Evolutionary conservation across 176 grass and related monocot genomes (phyloP), one percentile per base, ranked within the genome.

Genomic region (Bonia amplexicaulis): DNA sequence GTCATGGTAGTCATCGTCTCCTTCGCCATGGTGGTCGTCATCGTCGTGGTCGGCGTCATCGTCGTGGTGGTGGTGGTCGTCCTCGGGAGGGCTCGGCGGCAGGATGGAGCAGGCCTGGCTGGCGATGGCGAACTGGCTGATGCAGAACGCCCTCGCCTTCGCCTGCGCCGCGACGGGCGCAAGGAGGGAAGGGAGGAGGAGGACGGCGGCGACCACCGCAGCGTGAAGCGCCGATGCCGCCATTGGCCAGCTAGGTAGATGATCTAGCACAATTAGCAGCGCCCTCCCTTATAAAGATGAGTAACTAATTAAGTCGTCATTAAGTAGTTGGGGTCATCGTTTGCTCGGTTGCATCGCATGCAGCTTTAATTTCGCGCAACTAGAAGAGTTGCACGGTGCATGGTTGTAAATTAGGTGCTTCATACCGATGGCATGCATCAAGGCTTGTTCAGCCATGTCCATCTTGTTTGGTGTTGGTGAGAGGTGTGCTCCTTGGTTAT

Each of bases 61-160:
- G 2, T 64, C 37, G 10, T 84, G 15, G 47, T 71, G 20, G 44
- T 83, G 12, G 57, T 83, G 52, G n/a, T 92, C 84, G 67, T 86
- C 82, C 54, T 90, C 88, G 27, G 66, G 80, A 0, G 64, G 71
- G 11, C 78, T 87, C 22, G 85, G 94, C 7, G 87, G 88, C 16
- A 97, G 70, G 73, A 94, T 81, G 46, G 89, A 82, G 31, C 94
- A 97, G 0, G 94, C 94, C 74, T 94, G 94, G 85, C 90, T 97
- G 27, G 91, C 94, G 6, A 93, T 90, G 49, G 89, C 85, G 74
- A 97, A 88, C 89, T 97, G 94, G 68, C 85, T 92, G 68, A 92
- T 88, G 90, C 94, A 97, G 90, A 93, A 89, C 0, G 94, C 88
- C 78, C 67, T 86, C 33, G 80, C 89, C 64, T 86, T 84, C 42